Base-by-base conservation (phyloP, 495 filamentous ascomycete genomes). In the Neurospora cerealis region DNA sequence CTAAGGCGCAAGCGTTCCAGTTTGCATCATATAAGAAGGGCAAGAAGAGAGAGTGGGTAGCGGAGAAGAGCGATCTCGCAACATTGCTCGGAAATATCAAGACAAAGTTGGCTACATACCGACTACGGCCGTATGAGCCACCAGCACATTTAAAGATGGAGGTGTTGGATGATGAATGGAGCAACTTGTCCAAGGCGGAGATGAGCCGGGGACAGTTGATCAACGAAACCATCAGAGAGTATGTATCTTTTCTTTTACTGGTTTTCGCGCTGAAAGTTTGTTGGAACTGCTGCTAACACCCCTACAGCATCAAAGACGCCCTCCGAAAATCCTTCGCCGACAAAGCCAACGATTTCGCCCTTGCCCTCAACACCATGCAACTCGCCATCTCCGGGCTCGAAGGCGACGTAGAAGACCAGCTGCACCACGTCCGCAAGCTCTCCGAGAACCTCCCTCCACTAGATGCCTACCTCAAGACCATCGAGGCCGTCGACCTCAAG, bases 41-140 rank as follows among this genome's bases (percentile, higher is more conserved):
- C 70, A 85, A 92, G 80, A 99, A 98, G 82, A 88, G 96, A 40
- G 89, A 93, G 42, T 98, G 96, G 96, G 96, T 98, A 3, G 95
- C 93, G 5, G 96, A 99, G 82, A 98, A 98, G 84, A 95, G 93
- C 60, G 96, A 98, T 77, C 88, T 99, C 10, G 93, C 94, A 34
- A 93, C 94, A 11, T 83, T 99, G 73, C 82, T 99, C 69, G 96
- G 96, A n/a, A 99, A 99, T 78, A 98, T 99, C 85, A 98, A 97
- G 84, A 98, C 96, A 0, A 99, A 99, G 83, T 86, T 99, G 76
- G 92, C 92, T 75, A 99, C 96, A 34, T 99, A 99, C 80, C 89
- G 94, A 46, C 85, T 99, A 44, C 89, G 93, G 77, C 89, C 95
- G 5, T 99, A 98, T 76, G 91, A 97, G 36, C 96, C 96, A 54